phyloP scores from a whole-genome alignment of 805 yeast genomes.

The Teunomyces funiuensis region DNA sequence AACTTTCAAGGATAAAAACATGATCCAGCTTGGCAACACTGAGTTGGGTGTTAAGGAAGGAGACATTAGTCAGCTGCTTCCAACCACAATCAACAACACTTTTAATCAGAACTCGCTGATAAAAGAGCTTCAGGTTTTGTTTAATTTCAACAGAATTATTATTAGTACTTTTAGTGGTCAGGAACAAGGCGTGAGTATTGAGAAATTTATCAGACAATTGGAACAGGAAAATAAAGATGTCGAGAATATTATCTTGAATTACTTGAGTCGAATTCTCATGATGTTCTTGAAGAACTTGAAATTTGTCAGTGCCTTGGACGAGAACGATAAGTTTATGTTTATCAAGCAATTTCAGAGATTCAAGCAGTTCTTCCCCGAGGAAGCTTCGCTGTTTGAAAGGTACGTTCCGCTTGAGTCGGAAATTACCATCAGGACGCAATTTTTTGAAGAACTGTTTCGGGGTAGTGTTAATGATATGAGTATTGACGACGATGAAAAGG shows the following conservation, averaged over 20 bases:
- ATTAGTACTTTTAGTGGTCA: constrained; percentile 15
- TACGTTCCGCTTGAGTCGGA: constrained; percentile 17
- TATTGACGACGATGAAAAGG: constrained; percentile 1
- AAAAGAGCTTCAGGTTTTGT: constrained; percentile 20
- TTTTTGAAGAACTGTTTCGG: constrained; percentile 33
- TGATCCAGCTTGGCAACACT: neutral
- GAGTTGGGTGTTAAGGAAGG: neutral
- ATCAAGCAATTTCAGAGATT: constrained; percentile 15
- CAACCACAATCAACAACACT: constrained; percentile 7
- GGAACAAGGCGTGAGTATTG: neutral
- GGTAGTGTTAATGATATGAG: constrained; percentile 15
- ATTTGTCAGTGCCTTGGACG: constrained; percentile 7
- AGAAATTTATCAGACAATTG: constrained; percentile 4
- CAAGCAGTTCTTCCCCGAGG: constrained; percentile 1
- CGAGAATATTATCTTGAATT: constrained; percentile 14
- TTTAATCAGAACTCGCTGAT: constrained; percentile 20
- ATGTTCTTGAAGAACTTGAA: constrained; percentile 2
- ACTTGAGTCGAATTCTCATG: constrained; percentile 21
- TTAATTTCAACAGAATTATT: constrained; percentile 22
- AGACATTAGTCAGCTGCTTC: neutral
- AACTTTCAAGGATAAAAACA: constrained; percentile 14
- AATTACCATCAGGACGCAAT: constrained; percentile 28
- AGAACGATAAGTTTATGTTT: constrained; percentile 23
- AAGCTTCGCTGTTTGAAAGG: neutral
- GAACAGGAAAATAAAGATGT: constrained; percentile 21